Evolutionary conservation across 2,329 filamentous ascomycete genomes (phyloP).

Genomic region (Cordyceps farinosa): DNA sequence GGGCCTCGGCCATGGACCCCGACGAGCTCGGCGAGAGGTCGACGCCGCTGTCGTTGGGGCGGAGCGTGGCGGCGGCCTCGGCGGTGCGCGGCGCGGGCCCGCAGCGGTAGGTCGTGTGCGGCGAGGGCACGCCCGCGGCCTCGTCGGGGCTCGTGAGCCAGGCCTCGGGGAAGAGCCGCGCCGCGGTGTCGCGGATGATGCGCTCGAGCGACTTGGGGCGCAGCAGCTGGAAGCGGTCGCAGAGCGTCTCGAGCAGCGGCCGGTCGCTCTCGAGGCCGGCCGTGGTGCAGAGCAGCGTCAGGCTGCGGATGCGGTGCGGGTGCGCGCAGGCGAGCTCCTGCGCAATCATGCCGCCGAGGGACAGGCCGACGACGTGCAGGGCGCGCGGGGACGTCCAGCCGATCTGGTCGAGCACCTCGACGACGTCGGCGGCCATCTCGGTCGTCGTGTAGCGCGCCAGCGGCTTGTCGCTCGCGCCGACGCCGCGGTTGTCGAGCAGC

Average conservation of each 20-base stretch:
- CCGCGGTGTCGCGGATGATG: conserved; percentile 61
- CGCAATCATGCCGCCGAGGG: conserved; percentile 88
- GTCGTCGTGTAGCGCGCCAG: conserved; percentile 73
- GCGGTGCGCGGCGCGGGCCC: conserved; percentile 23
- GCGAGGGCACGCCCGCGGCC: conserved; percentile 46
- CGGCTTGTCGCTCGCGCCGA: conserved; percentile 77
- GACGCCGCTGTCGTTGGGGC: conserved; percentile 9
- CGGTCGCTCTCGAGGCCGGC: conserved; percentile 58
- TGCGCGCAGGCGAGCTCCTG: conserved; percentile 67
- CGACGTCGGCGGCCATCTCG: conserved; percentile 75
- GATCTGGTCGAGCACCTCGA: conserved; percentile 67
- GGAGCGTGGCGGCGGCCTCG: background rate
- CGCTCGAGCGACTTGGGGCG: conserved; percentile 68
- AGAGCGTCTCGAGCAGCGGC: conserved; percentile 62
- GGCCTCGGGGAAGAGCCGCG: conserved; percentile 59
- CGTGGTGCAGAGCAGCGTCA: conserved; percentile 61
- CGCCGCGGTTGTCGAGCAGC: conserved; percentile 79
- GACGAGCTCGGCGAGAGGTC: background rate
- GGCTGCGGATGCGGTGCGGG: conserved; percentile 50
- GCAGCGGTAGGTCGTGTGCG: conserved; percentile 39
- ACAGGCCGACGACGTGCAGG: conserved; percentile 71
- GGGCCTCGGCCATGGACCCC: background rate
- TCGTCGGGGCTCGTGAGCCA: conserved; percentile 62
- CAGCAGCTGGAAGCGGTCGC: conserved; percentile 52
- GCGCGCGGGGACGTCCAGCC: conserved; percentile 57